Evolutionary conservation across 1,139 yeast species (phyloP).

Genomic region (Nadsonia commutata): DNA sequence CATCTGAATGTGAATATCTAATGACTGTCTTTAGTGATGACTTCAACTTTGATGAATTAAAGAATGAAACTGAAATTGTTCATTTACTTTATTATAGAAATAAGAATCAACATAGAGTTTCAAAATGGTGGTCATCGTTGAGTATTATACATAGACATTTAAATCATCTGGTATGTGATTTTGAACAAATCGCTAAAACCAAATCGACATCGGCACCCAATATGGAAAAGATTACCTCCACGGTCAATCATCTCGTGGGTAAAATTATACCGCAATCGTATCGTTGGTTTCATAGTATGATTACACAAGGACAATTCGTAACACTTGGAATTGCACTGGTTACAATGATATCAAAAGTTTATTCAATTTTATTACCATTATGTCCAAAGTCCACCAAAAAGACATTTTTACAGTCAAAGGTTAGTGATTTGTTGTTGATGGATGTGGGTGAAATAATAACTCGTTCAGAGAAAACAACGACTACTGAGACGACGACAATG

Average conservation of each 20-base stretch:
- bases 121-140: slow-evolving; percentile 64
- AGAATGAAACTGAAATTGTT: slow-evolving; percentile 41
- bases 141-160: slow-evolving; percentile 45
- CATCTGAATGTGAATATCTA: slow-evolving; percentile 1
- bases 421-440: too few relatives aligned
- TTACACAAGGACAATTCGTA: slow-evolving; percentile 67
- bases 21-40: neutral
- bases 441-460: too few relatives aligned
- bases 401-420: too few relatives aligned
- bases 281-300: slow-evolving; percentile 48
- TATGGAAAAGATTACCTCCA: slow-evolving; percentile 13
- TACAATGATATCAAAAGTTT: slow-evolving; percentile 37
- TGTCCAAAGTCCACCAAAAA: too few relatives aligned
- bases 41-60: neutral
- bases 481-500: too few relatives aligned
- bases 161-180: slow-evolving; percentile 7
- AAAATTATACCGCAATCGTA: slow-evolving; percentile 37
- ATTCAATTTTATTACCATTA: slow-evolving; percentile 19
- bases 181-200: slow-evolving; percentile 6
- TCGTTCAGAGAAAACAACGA: too few relatives aligned
- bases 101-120: slow-evolving; percentile 60
- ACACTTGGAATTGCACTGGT: slow-evolving; percentile 57
- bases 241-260: slow-evolving; percentile 27
- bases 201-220: slow-evolving; percentile 1
- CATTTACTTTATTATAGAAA: slow-evolving; percentile 56